Evolutionary conservation across 768 basidiomycete species (phyloP).

Genomic region (Pleurotus djamor): DNA sequence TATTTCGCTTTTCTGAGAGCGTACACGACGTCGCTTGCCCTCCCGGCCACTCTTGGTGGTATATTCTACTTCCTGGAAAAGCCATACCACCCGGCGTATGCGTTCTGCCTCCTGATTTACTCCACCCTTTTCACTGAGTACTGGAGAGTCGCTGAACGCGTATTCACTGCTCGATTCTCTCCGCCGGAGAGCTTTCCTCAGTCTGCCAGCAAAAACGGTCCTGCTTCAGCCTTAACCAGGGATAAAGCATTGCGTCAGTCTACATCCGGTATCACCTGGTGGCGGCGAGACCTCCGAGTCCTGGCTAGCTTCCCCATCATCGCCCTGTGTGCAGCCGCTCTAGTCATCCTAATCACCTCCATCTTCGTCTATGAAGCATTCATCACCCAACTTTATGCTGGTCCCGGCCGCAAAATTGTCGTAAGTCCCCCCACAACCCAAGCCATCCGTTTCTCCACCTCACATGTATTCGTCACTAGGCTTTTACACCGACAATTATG

Average conservation of each 20-base stretch:
- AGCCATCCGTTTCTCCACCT: background rate
- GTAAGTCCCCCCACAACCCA: conserved; percentile 42
- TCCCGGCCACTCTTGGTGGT: conserved; percentile 72
- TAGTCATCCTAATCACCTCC: conserved; percentile 70
- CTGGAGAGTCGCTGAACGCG: conserved; percentile 87
- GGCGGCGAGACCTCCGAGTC: conserved; percentile 67
- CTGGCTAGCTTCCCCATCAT: conserved; percentile 73
- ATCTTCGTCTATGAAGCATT: conserved; percentile 93
- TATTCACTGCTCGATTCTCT: conserved; percentile 80
- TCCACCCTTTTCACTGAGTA: conserved; percentile 84
- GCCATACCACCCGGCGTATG: conserved; percentile 78
- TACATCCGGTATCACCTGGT: conserved; percentile 61
- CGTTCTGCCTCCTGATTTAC: conserved; percentile 78
- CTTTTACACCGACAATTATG: conserved; percentile 79
- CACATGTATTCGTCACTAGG: conserved; percentile 33
- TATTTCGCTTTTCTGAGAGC: conserved; percentile 89
- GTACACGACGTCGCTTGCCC: conserved; percentile 77
- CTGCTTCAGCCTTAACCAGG: background rate
- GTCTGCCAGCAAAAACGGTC: background rate
- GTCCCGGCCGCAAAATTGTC: conserved; percentile 76
- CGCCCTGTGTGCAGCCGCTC: conserved; percentile 63
- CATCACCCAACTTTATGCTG: conserved; percentile 83
- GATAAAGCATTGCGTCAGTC: conserved; percentile 70
- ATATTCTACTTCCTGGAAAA: conserved; percentile 67
- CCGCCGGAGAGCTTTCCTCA: conserved; percentile 76